These are phyloP conservation scores for Arachnopeziza araneosa DNA, from an alignment of 2,329 filamentous ascomycete species.

Conservation along the genomic window DNA sequence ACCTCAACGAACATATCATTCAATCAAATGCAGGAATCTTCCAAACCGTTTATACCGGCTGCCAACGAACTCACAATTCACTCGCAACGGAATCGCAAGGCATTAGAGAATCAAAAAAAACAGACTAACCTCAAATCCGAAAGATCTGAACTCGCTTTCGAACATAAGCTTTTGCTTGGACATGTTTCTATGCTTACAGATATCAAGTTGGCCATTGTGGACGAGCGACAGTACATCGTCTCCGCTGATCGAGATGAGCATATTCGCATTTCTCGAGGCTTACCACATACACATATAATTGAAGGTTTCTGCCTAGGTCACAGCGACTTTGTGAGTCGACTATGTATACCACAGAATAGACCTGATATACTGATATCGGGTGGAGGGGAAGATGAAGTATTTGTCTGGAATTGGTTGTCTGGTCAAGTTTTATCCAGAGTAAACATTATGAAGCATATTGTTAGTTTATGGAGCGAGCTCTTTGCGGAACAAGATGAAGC, in stretches of 20 bases:
- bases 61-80: constrained; percentile 58
- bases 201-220: constrained; percentile 53
- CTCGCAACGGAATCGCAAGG: constrained; percentile 56
- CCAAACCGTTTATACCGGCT: constrained; percentile 39
- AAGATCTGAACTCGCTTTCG: constrained; percentile 48
- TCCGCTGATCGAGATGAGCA: constrained; percentile 73
- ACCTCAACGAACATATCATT: constrained; percentile 10
- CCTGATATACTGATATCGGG: constrained; percentile 72
- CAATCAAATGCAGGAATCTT: constrained; percentile 13
- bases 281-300: constrained; percentile 81
- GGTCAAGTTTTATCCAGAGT: constrained; percentile 46
- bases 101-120: constrained; percentile 53
- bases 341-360: constrained; percentile 56
- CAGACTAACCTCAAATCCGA: constrained; percentile 32
- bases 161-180: constrained; percentile 74
- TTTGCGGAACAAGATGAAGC: not conserved
- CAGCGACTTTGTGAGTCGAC: constrained; percentile 71
- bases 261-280: constrained; percentile 77
- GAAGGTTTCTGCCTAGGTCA: constrained; percentile 89
- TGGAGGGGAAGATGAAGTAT: constrained; percentile 74
- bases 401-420: constrained; percentile 72
- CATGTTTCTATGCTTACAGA: constrained; percentile 95
- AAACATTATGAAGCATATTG: constrained; percentile 44
- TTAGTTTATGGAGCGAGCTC: constrained; percentile 34
- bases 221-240: constrained; percentile 46